Percentiles rank a stretch among this genome's conserved stretches.
Evolutionary conservation across 106 monocot species (phyloP).

Genomic region (Platanthera zijinensis): DNA sequence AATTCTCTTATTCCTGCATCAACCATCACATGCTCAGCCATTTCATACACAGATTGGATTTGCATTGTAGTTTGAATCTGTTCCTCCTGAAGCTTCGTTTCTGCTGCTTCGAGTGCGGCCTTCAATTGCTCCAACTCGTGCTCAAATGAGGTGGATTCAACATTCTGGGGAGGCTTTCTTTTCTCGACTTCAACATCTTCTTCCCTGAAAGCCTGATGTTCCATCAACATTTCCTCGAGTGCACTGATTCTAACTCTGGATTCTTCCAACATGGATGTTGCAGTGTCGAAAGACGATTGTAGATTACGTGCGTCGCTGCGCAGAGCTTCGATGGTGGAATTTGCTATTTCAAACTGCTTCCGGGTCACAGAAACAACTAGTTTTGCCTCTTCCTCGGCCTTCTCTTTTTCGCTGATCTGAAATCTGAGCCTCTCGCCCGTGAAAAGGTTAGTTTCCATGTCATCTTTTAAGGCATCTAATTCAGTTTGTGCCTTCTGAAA

Average conservation of each 20-base stretch:
- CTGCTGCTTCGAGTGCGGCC: conserved; percentile 38
- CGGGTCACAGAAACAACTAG: conserved; percentile 34
- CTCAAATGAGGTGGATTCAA: neutral
- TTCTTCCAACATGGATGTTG: conserved; percentile 52
- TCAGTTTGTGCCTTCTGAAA: conserved; percentile 22
- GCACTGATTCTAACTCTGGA: conserved; percentile 31
- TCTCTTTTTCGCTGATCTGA: conserved; percentile 30
- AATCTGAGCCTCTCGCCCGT: conserved; percentile 41
- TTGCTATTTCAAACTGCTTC: conserved; percentile 56
- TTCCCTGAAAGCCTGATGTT: conserved; percentile 12
- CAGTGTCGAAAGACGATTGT: conserved; percentile 35
- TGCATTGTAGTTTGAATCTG: conserved; percentile 40
- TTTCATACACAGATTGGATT: conserved; percentile 31
- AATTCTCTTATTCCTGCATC: conserved; percentile 18
- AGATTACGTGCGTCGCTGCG: conserved; percentile 42
- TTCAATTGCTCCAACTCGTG: conserved; percentile 27
- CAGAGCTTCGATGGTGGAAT: conserved; percentile 40
- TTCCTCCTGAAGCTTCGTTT: conserved; percentile 40
- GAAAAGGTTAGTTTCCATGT: conserved; percentile 27
- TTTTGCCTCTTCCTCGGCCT: conserved; percentile 37
- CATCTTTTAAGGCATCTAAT: conserved; percentile 28
- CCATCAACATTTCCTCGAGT: conserved; percentile 36
- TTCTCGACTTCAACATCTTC: neutral
- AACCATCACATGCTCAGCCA: conserved; percentile 26
- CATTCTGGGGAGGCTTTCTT: neutral